These are phyloP conservation scores for Penicillium sp. DNA, from an alignment of 2,329 filamentous ascomycete species.

Conservation along the genomic window DNA sequence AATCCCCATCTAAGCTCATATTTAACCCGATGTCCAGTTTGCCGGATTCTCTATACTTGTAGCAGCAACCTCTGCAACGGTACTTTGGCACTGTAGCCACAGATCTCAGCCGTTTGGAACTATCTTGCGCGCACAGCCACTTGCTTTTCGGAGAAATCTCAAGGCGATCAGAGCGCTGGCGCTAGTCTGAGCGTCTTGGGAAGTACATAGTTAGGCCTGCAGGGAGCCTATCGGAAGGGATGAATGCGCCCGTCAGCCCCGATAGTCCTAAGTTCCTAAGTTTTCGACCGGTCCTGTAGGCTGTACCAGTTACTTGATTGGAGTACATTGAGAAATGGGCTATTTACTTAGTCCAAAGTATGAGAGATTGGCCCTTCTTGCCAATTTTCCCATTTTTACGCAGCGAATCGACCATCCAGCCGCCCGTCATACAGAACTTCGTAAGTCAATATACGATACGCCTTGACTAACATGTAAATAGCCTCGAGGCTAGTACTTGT, in stretches of 20 bases:
- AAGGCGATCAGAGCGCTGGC: conserved; percentile 1
- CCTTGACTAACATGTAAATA: not conserved
- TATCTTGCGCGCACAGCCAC: conserved; percentile 1
- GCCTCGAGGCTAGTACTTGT: not conserved
- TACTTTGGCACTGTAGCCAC: conserved; percentile 3
- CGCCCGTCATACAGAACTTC: not conserved
- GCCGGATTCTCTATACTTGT: not conserved
- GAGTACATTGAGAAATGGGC: not conserved
- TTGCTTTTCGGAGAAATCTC: not conserved
- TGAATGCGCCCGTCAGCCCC: conserved; percentile 4
- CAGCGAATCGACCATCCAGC: not conserved
- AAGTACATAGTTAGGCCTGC: not conserved
- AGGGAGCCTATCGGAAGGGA: conserved; percentile 9
- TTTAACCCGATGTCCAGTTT: not conserved
- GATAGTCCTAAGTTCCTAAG: not conserved
- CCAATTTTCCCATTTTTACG: not conserved
- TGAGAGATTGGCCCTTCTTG: not conserved
- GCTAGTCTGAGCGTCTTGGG: not conserved
- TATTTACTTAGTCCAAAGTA: conserved; percentile 4
- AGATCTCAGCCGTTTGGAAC: not conserved
- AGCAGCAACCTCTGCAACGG: not conserved
- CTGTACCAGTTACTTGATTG: not conserved
- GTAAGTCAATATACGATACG: not conserved
- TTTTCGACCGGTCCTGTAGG: not conserved
- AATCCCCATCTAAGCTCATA: conserved; percentile 7